Evolutionary conservation across 345 rosid species (phyloP).

Genomic region (Nephelium lappaceum): DNA sequence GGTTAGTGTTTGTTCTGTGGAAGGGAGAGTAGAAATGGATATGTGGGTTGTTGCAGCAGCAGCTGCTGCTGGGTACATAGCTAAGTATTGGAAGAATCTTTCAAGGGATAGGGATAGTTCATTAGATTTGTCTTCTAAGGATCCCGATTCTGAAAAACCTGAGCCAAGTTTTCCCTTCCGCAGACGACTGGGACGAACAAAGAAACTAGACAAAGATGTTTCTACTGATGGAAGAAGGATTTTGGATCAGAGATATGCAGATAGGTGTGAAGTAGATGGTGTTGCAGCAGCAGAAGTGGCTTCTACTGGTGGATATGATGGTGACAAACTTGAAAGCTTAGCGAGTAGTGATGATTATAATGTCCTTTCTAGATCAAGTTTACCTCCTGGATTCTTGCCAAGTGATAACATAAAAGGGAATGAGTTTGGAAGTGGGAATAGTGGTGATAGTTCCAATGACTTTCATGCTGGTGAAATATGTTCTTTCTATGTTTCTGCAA

Average conservation of each 20-base stretch:
- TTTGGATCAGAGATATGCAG: slow-evolving; percentile 28
- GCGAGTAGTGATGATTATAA: slow-evolving; percentile 26
- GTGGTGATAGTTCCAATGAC: slow-evolving; percentile 13
- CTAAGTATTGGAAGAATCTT: slow-evolving; percentile 54
- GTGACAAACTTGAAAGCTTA: slow-evolving; percentile 28
- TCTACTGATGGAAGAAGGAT: slow-evolving; percentile 18
- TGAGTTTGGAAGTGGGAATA: slow-evolving; percentile 23
- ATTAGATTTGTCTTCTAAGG: slow-evolving; percentile 36
- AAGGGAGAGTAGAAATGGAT: slow-evolving; percentile 53
- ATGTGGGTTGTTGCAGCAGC: slow-evolving; percentile 73
- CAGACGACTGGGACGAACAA: slow-evolving; percentile 28
- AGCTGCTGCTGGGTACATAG: slow-evolving; percentile 75
- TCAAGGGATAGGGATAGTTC: slow-evolving; percentile 34
- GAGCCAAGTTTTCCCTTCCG: slow-evolving; percentile 29
- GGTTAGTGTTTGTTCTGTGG: slow-evolving; percentile 20
- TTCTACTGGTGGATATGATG: slow-evolving; percentile 31
- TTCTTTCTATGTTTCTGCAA: slow-evolving; percentile 28
- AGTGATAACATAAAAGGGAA: slow-evolving; percentile 26
- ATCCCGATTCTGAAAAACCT: slow-evolving; percentile 33
- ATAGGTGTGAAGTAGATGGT: slow-evolving; percentile 23
- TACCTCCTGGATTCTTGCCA: slow-evolving; percentile 31
- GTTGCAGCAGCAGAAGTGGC: slow-evolving; percentile 40
- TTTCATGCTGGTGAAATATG: slow-evolving; percentile 24
- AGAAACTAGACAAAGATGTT: slow-evolving; percentile 38
- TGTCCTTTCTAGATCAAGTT: slow-evolving; percentile 30